Evolutionary conservation across 2,329 filamentous ascomycete species (phyloP).

Genomic region (Immersiporthe knoxdaviesiana): DNA sequence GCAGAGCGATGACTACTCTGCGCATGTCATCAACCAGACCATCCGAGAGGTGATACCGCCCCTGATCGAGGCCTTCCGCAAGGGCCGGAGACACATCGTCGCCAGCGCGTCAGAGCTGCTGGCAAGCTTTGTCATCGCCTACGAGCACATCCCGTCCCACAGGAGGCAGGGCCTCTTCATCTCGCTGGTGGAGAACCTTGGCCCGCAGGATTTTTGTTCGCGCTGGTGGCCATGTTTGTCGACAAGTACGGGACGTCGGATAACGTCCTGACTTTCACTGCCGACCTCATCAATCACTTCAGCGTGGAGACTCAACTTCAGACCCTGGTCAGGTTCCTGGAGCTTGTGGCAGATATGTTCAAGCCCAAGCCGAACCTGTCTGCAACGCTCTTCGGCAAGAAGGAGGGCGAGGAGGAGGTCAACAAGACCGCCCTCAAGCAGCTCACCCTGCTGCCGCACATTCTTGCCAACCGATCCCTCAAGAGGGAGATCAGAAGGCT

Average conservation of each 20-base stretch:
- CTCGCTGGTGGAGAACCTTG: slow-evolving; percentile 82
- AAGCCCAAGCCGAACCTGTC: slow-evolving; percentile 76
- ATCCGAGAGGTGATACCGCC: slow-evolving; percentile 94
- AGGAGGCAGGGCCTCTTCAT: slow-evolving; percentile 81
- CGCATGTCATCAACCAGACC: slow-evolving; percentile 92
- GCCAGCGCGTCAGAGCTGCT: slow-evolving; percentile 85
- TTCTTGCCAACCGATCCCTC: slow-evolving; percentile 62
- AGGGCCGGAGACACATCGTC: slow-evolving; percentile 76
- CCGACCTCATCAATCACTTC: slow-evolving; percentile 74
- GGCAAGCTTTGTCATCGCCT: slow-evolving; percentile 94
- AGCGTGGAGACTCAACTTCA: slow-evolving; percentile 75
- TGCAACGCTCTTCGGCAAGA: slow-evolving; percentile 67
- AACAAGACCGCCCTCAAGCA: slow-evolving; percentile 57
- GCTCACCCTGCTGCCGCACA: slow-evolving; percentile 59
- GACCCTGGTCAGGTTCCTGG: slow-evolving; percentile 76
- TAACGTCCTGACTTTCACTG: slow-evolving; percentile 73
- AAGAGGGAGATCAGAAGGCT: slow-evolving; percentile 59
- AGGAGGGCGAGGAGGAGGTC: slow-evolving; percentile 51
- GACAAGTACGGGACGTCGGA: slow-evolving; percentile 83
- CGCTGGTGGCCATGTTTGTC: slow-evolving; percentile 85
- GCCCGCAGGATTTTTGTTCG: slow-evolving; percentile 86
- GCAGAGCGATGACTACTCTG: slow-evolving; percentile 95
- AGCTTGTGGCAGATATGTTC: slow-evolving; percentile 75
- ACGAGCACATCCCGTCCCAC: slow-evolving; percentile 91
- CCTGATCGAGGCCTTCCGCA: slow-evolving; percentile 80